Percentiles rank a stretch among this genome's conserved stretches.
Conservation (phyloP, 116 monocot genomes). For the Phalaenopsis hybrid region DNA sequence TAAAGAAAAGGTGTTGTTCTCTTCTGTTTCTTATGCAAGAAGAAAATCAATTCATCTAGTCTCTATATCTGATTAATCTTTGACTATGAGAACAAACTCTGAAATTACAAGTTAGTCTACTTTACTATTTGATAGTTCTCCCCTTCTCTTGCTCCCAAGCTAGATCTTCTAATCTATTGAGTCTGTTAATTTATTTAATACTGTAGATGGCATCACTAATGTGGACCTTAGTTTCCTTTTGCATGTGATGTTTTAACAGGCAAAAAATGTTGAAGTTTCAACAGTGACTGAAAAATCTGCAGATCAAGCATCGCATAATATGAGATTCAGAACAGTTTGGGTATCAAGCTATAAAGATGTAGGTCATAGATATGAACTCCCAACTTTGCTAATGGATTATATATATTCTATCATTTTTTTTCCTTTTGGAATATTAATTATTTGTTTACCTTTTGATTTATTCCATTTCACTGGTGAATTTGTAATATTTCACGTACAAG, state of each 20-base stretch:
- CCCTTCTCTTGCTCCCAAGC: background rate
- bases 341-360: conserved; percentile 4
- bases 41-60: background rate
- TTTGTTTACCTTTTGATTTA: background rate
- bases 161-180: background rate
- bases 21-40: background rate
- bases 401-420: background rate
- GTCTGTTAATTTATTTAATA: background rate
- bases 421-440: background rate
- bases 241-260: background rate
- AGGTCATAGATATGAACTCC: background rate
- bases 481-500: background rate
- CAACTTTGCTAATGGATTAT: background rate
- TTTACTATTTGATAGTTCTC: background rate
- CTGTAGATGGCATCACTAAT: background rate
- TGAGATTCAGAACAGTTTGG: conserved; percentile 7
- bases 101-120: background rate
- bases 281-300: background rate
- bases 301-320: background rate
- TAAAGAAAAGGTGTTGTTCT: background rate
- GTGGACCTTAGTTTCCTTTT: background rate
- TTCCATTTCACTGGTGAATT: background rate
- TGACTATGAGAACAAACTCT: background rate
- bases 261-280: background rate
- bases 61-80: background rate